A percentile compares a stretch with the other conserved stretches of the same genome.
These are phyloP conservation scores for Venturiaceae sp. DNA, from an alignment of 2,329 filamentous ascomycete genomes.

Conservation along the genomic window DNA sequence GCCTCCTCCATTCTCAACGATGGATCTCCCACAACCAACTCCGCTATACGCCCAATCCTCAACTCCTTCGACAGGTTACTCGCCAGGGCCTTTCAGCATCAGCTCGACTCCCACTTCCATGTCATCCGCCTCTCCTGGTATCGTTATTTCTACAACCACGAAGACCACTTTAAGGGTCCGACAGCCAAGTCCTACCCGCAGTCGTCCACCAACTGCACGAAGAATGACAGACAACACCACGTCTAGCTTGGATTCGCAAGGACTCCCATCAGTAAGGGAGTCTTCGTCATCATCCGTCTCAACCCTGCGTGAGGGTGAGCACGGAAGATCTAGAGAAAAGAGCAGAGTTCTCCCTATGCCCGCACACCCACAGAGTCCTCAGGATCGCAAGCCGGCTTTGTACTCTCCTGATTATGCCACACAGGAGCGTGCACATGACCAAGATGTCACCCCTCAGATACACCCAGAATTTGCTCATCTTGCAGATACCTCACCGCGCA, in stretches of 20 bases:
- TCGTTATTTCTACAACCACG: slow-evolving; percentile 36
- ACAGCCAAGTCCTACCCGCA: slow-evolving; percentile 46
- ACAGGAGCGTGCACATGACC: not conserved
- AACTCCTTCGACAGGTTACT: slow-evolving; percentile 65
- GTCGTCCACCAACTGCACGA: slow-evolving; percentile 51
- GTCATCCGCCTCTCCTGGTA: slow-evolving; percentile 61
- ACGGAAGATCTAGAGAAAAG: slow-evolving; percentile 30
- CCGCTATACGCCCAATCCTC: slow-evolving; percentile 54
- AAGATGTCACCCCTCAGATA: slow-evolving; percentile 3
- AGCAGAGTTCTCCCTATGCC: slow-evolving; percentile 14
- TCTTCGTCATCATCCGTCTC: slow-evolving; percentile 67
- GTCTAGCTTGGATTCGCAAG: slow-evolving; percentile 41
- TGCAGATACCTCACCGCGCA: slow-evolving; percentile 47
- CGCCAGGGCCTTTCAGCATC: slow-evolving; percentile 62
- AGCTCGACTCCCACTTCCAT: slow-evolving; percentile 72
- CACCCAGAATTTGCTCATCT: slow-evolving; percentile 40
- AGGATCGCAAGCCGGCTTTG: slow-evolving; percentile 50
- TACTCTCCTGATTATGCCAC: not conserved
- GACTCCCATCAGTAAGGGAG: slow-evolving; percentile 57
- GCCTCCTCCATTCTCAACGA: slow-evolving; percentile 49
- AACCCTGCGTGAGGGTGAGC: slow-evolving; percentile 48
- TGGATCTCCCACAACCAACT: slow-evolving; percentile 57
- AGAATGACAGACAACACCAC: slow-evolving; percentile 45
- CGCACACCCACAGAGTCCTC: slow-evolving; percentile 47
- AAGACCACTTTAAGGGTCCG: slow-evolving; percentile 34